Base-by-base conservation (phyloP, 2,329 filamentous ascomycete genomes). In the Scedosporium minutisporum region DNA sequence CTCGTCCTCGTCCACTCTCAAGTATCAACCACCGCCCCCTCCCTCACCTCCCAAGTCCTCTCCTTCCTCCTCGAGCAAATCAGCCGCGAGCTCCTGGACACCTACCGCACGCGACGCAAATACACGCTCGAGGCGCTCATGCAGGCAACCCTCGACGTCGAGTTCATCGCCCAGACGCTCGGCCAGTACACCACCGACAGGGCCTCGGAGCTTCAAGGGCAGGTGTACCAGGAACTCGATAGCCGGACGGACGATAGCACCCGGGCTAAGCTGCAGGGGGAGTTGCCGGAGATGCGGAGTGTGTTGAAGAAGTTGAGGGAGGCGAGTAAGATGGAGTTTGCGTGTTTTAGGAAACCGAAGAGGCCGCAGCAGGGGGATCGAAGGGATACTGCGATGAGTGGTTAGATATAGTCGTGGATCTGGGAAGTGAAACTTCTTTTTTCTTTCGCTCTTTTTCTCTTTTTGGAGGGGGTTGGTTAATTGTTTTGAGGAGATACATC, bases 71-170 rank as follows among this genome's bases (percentile, higher is more conserved):
- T 97, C 46, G 92, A 96, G 71, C 86, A 92, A 70, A 83, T 89
- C 10, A 93, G 89, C 10, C 78, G 83, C 5, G 87, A 92, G 65
- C 86, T 97, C n/a, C 86, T 97, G 16, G 83, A 88, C 29, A 87
- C 91, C 0, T 96, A 97, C 80, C 78, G 77, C 80, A 83, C 73
- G 42, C 86, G 88, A 6, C 74, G 80, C 4, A 80, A 79, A 21
- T 97, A 95, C 75, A 83, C 86, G 1, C 85, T 99, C 0, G 81
- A 88, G 4, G 88, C 90, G 6, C 83, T 99, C 60, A 96, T 97
- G 87, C 96, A 99, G 76, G 96, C 96, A 1, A 99, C 95, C 0
- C 84, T 99, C 1, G 95, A 99, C 71, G 93, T 97, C 1, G 95
- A 99, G 75, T 97, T 99, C 71, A 87, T 97, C 63, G 91, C 93